Evolutionary conservation across 2,329 filamentous ascomycete species (phyloP).

Genomic region (Venturia aucupariae): DNA sequence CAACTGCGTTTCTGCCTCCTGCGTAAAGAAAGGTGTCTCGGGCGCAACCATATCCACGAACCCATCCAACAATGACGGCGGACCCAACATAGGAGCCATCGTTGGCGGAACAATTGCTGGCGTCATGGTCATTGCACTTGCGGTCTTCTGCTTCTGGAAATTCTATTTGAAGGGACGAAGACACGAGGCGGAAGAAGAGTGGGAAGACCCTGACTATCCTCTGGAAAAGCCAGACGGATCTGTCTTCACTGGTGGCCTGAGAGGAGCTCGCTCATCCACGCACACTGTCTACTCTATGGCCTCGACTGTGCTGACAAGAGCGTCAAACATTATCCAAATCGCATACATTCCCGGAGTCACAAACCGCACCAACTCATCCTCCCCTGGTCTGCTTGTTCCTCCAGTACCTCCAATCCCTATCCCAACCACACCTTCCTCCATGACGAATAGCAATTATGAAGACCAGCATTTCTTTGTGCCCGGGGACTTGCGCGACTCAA

Average conservation of each 20-base stretch:
- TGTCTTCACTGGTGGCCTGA: conserved; percentile 44
- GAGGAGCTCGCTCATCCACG: conserved; percentile 63
- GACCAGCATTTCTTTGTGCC: conserved; percentile 93
- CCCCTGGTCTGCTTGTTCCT: conserved; percentile 71
- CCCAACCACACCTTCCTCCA: conserved; percentile 45
- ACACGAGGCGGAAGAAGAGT: conserved; percentile 47
- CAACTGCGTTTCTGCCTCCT: conserved; percentile 49
- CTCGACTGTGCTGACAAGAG: conserved; percentile 87
- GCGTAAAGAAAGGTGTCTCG: conserved; percentile 36
- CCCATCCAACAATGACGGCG: conserved; percentile 26
- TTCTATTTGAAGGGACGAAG: conserved; percentile 78
- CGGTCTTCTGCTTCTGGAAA: conserved; percentile 76
- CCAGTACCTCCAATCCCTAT: conserved; percentile 86
- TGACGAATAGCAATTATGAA: conserved; percentile 46
- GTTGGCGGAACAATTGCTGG: conserved; percentile 87
- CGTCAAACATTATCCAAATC: conserved; percentile 98
- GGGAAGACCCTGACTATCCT: conserved; percentile 46
- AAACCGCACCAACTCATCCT: conserved; percentile 69
- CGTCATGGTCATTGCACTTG: conserved; percentile 60
- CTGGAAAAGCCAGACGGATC: conserved; percentile 49
- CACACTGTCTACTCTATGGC: conserved; percentile 87
- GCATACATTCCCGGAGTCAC: conserved; percentile 97
- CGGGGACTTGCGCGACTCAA: conserved; percentile 80
- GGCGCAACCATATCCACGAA: conserved; percentile 25
- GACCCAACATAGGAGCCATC: conserved; percentile 71